Evolutionary conservation across 371 early-diverging fungal genomes (phyloP), one percentile per base, ranked within the genome.

Genomic region (Mucor irregularis): DNA sequence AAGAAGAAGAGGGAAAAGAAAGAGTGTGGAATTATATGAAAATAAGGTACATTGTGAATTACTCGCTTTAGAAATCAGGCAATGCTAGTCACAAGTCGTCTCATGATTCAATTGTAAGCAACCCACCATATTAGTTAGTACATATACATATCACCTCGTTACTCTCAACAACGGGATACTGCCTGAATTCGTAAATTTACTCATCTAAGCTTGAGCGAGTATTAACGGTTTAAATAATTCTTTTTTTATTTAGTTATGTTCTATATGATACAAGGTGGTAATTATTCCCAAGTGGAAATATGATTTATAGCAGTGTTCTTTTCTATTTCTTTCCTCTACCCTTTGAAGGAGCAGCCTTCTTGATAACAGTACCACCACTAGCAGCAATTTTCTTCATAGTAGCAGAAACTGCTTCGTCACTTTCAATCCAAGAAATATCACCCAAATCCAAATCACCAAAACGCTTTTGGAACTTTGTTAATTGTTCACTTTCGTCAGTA

Each of bases 391-490:
- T 75, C 62, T 73, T 73, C 74, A 79, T 73, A 5, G 71, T 46
- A 30, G 63, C 54, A 33, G 76, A 76, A 22, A 79, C 65, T n/a
- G 59, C 66, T 34, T 73, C 74, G 17, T 76, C 76, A 30, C 68
- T 69, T 59, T 79, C 72, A 47, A 79, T 73, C 69, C 76, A 75
- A 47, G 69, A 61, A 37, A 79, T 64, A 49, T 79, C 79, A 21
- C 58, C 80, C 40, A 85, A 64, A 37, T 80, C 80, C n/a, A 76
- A 80, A 53, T 83, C 91, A 30, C 86, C 89, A 57, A 89, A 93
- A 57, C 87, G 80, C 64, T 84, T 81, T 46, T 82, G 77, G 74
- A 93, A 93, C 63, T 86, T 87, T 14, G 87, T 75, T 49, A 93
- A 62, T 53, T 89, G 90, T 44, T 88, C 91, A 39, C 82, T 82